A percentile compares a stretch with the other conserved stretches of the same genome.
These are phyloP conservation scores for Pittosporum tobira DNA, from an alignment of 129 eudicot species.

Conservation along the genomic window DNA sequence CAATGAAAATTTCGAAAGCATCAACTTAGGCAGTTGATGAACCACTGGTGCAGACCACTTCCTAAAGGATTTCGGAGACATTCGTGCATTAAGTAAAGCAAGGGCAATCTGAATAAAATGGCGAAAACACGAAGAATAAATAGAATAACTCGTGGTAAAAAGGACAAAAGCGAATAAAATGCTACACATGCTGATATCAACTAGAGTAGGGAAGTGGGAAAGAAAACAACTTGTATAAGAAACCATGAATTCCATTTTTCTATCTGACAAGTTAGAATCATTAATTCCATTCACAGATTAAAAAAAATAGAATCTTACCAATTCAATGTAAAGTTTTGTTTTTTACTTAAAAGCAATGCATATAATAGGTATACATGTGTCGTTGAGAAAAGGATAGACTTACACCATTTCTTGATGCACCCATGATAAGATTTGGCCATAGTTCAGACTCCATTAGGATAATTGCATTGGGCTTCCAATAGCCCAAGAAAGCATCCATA, in stretches of 20 bases:
- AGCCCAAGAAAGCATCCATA: constrained; percentile 67
- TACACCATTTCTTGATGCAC: constrained; percentile 68
- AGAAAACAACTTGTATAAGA: neutral
- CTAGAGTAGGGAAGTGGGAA: neutral
- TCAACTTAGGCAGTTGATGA: constrained; percentile 38
- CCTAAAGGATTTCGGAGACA: constrained; percentile 58
- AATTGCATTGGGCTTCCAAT: constrained; percentile 91
- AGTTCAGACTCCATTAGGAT: constrained; percentile 82
- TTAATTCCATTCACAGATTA: constrained; percentile 1
- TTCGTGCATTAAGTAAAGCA: constrained; percentile 73
- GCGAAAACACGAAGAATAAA: neutral
- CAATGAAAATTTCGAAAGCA: constrained; percentile 83
- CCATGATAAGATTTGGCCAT: constrained; percentile 90
- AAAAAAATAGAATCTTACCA: neutral
- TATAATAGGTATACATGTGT: neutral
- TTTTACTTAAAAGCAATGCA: neutral
- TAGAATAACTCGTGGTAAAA: neutral
- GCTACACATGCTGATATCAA: neutral
- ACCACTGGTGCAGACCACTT: constrained; percentile 62
- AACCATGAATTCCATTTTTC: too few relatives aligned
- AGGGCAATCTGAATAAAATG: constrained; percentile 42
- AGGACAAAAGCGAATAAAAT: neutral
- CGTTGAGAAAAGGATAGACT: constrained; percentile 15
- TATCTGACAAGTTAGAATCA: neutral
- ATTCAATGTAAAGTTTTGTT: neutral